A percentile compares a stretch with the other conserved stretches of the same genome.
phyloP scores from a whole-genome alignment of 163 green algal species.

The Chlorella variabilis region DNA sequence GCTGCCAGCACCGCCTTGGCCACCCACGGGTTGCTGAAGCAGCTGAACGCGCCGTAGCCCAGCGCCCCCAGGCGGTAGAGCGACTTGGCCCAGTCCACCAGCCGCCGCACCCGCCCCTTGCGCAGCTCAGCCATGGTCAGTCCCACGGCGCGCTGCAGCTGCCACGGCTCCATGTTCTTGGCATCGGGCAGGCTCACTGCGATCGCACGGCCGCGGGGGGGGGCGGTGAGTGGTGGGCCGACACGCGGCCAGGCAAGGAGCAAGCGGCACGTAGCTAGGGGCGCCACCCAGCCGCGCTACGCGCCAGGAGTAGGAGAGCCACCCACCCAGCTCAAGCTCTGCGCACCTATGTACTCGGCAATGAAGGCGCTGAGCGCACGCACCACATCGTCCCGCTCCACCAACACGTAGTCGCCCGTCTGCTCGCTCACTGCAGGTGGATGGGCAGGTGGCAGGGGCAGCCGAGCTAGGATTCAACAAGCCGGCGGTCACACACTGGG shows the following conservation, averaged over 20 bases:
- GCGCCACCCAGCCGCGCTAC: too few species aligned
- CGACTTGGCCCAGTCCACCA: slow-evolving; percentile 58
- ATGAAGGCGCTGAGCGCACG: slow-evolving; percentile 62
- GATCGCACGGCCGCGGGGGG: too few species aligned
- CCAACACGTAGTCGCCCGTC: slow-evolving; percentile 62
- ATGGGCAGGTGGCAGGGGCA: background rate
- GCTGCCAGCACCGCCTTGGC: slow-evolving; percentile 61
- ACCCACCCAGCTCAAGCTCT: background rate
- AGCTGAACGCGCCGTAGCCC: slow-evolving; percentile 58
- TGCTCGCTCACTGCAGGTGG: slow-evolving; percentile 25
- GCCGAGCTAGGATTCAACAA: background rate
- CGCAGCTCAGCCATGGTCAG: slow-evolving; percentile 55
- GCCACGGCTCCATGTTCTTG: slow-evolving; percentile 47
- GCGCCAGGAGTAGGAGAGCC: too few species aligned
- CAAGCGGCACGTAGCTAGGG: background rate
- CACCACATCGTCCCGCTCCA: slow-evolving; percentile 63
- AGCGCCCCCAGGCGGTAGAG: slow-evolving; percentile 58
- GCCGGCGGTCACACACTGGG: background rate
- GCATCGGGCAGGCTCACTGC: slow-evolving; percentile 57
- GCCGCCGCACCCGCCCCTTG: slow-evolving; percentile 47
- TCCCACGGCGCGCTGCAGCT: slow-evolving; percentile 58
- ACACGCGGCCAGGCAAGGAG: background rate
- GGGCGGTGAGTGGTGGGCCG: background rate
- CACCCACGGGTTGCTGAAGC: slow-evolving; percentile 70
- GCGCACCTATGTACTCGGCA: slow-evolving; percentile 58